Evolutionary conservation across 306 rosid genomes (phyloP), one percentile per base, ranked within the genome.

Genomic region (Sphenostylis stenocarpa): DNA sequence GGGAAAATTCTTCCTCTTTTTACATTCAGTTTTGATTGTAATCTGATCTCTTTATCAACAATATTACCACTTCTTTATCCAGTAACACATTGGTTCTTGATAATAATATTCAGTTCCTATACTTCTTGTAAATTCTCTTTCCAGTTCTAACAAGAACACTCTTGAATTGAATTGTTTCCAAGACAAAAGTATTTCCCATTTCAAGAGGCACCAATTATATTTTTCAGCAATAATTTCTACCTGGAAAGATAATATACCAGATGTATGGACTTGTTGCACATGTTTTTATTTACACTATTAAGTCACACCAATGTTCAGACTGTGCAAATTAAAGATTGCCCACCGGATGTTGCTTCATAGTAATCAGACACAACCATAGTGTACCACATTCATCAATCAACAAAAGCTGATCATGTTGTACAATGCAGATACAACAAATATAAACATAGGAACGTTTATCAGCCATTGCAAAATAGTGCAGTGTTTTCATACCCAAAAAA

Each of bases 381-480:
- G 48, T n/a, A 62, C 33, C 48, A 67, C 24, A 45, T 52, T 68
- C 48, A 60, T 81, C 36, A 63, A 34, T 45, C 47, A 26, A 61
- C 21, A 9, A 69, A 38, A 38, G 51, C 14, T 57, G 52, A 67
- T 33, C 47, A 33, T 15, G 41, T 52, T 43, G 70, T 33, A 19
- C 12, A 36, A 20, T 8, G 14, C 12, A 53, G 15, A 21, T 23
- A 52, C 51, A 52, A 36, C 19, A 72, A 34, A 34, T 20, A 31
- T 49, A 44, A 67, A 67, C 15, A 44, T 1, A 44, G 16, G 14
- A 36, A 67, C 14, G 15, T 67, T 41, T 44, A 28, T 47, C 14
- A 67, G 55, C 53, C 58, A 68, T 45, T 16, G 26, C 73, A 68
- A 68, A 45, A 45, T 9, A 45, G 41, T 12, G 16, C 53, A 68